Evolutionary conservation across 1,284 basidiomycete genomes (phyloP), one percentile per base, ranked within the genome.

Genomic region (Malassezia sp.): DNA sequence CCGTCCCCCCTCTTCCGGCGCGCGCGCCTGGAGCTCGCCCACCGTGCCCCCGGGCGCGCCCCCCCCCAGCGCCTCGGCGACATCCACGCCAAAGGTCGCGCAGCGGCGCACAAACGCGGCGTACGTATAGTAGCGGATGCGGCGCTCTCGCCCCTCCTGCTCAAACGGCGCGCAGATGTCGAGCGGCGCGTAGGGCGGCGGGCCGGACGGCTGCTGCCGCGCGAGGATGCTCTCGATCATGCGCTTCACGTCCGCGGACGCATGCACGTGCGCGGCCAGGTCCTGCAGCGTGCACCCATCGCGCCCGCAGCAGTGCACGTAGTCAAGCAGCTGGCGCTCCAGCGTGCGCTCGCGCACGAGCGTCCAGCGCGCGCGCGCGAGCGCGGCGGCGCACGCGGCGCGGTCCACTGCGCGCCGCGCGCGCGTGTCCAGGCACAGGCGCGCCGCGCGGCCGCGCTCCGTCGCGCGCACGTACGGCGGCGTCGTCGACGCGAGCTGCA

Each of bases 221-320:
- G 31, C 34, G 14, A 50, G 42, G 27, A 50, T 44, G 36, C 39
- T 35, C 32, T 50, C 48, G 37, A 50, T 43, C 42, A 50, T 50
- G 20, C 48, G 48, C 42, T 45, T 44, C 8, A 50, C 31, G 15
- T 50, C 48, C 10, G 29, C 21, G 7, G 48, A 50, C n/a, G 36
- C 42, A n/a, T 28, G 21, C 5, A 45, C 34, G 22, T 26, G 30
- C 21, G 15, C 17, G 14, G 48, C 48, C 7, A 50, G 48, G 22
- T 50, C 42, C 9, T 45, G 24, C 36, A 50, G 31, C 33, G 48
- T 50, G 32, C 48, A 50, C 6, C 48, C 48, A 12, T n/a, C n/a
- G 23, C 1, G 15, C 21, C 38, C 36, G n/a, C 17, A 20, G 11
- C 12, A 31, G 12, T 29, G 12, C 7, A 50, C 31, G 18, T 18